Conservation (phyloP, 1,139 yeast genomes). For the Suhomyces anneliseae region DNA sequence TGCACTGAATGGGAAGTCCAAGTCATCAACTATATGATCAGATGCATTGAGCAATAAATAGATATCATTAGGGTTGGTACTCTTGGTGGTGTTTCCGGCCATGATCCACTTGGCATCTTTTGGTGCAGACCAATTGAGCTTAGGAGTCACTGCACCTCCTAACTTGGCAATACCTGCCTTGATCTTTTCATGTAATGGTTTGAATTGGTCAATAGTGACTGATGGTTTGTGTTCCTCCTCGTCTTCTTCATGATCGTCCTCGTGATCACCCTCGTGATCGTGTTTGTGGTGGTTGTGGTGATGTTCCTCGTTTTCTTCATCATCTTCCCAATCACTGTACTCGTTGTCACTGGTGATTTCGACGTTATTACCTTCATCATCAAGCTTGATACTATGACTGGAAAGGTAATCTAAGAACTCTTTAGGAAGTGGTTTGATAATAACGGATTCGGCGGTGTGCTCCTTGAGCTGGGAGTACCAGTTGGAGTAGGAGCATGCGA, state of each 20-base stretch:
- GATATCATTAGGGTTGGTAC: conserved; percentile 69
- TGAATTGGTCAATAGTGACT: conserved; percentile 53
- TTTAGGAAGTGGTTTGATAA: conserved; percentile 65
- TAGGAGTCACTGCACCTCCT: conserved; percentile 72
- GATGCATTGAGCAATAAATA: conserved; percentile 82
- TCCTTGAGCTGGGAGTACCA: conserved; percentile 66
- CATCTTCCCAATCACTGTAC: conserved; percentile 71
- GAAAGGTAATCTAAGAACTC: conserved; percentile 68
- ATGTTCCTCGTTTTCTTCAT: conserved; percentile 23
- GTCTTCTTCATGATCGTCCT: conserved; percentile 36
- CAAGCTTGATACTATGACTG: conserved; percentile 75
- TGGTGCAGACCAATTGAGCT: conserved; percentile 96
- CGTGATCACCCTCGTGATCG: conserved; percentile 17
- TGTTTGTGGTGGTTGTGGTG: conserved; percentile 23
- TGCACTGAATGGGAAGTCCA: conserved; percentile 67
- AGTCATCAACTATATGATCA: conserved; percentile 82
- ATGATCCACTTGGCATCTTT: conserved; percentile 92
- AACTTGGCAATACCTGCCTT: conserved; percentile 37
- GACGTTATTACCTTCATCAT: conserved; percentile 41
- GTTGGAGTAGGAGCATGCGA: conserved; percentile 66
- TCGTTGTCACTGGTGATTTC: conserved; percentile 56
- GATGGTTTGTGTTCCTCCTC: conserved; percentile 42
- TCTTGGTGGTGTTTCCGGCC: conserved; percentile 71
- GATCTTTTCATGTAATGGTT: conserved; percentile 57
- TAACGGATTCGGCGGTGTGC: conserved; percentile 51